These are phyloP conservation scores for Mycena metata DNA, from an alignment of 768 basidiomycete genomes.

Conservation along the genomic window DNA sequence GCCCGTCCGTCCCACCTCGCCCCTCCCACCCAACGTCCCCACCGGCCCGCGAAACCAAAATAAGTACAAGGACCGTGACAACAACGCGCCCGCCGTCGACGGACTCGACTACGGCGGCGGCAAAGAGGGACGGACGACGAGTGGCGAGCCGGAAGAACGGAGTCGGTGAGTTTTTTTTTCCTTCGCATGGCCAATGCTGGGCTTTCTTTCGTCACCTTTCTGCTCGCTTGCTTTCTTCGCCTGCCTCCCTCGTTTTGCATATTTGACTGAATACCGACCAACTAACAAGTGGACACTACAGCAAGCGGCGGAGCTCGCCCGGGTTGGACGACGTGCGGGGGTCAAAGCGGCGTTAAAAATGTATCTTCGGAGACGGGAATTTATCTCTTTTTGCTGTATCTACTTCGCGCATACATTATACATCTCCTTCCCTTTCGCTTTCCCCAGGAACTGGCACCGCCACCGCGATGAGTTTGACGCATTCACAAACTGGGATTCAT, in stretches of 20 bases:
- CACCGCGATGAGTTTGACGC: too few relatives aligned
- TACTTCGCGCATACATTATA: neutral
- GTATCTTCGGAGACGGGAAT: constrained; percentile 8
- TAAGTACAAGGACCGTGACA: constrained; percentile 91
- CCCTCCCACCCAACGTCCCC: constrained; percentile 88
- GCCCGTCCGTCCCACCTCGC: constrained; percentile 84
- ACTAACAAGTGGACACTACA: constrained; percentile 45
- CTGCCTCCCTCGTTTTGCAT: too few relatives aligned
- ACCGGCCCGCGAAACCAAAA: constrained; percentile 91
- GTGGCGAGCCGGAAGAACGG: constrained; percentile 78
- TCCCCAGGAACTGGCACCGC: too few relatives aligned
- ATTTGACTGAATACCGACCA: neutral
- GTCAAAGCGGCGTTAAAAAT: constrained; percentile 75
- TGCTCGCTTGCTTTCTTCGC: too few relatives aligned
- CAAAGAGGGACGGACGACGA: constrained; percentile 68
- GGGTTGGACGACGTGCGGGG: constrained; percentile 75
- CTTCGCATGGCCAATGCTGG: too few relatives aligned
- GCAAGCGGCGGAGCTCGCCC: constrained; percentile 84
- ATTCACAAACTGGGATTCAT: too few relatives aligned
- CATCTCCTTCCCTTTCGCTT: too few relatives aligned
- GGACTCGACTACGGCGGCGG: constrained; percentile 89
- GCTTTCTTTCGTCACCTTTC: too few relatives aligned
- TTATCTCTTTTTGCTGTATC: constrained; percentile 14
- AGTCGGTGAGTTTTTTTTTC: constrained; percentile 60
- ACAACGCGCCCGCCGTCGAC: constrained; percentile 87